Evolutionary conservation across 768 basidiomycete species (phyloP), one percentile per base, ranked within the genome.

Genomic region (Lactarius tabidus): DNA sequence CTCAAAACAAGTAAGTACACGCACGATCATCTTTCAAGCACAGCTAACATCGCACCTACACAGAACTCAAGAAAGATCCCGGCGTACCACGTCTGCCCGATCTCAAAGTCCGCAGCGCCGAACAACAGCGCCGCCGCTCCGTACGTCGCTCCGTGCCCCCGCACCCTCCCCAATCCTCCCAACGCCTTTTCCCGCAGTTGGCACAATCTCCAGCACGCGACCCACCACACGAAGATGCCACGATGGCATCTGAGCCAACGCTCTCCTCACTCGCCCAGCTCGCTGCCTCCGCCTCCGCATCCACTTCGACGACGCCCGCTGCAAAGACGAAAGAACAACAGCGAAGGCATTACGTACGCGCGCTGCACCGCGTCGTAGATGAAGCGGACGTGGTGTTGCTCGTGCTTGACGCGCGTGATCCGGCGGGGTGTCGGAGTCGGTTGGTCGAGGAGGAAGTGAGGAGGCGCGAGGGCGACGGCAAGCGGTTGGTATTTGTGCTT

Each of bases 361-460:
- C 89, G 1, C 76, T 98, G 28, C 87, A 93, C 76, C 94, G 91
- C 77, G 96, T 99, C 53, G 89, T 98, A 65, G 95, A 97, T 68
- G 82, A 95, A 72, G 89, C 90, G 68, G 95, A 98, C 73, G 90
- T 99, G 36, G 77, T 98, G 58, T 81, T 98, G 53, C 88, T 91
- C 39, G 91, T 93, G 0, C 81, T 98, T 18, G 97, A 98, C 77
- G 95, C 95, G 1, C 81, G 96, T 45, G 96, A 98, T 79, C 96
- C 97, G 2, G 90, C 96, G 64, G 95, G 96, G 0, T 95, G 93
- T 48, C 78, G 96, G 69, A 96, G 93, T 76, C 81, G 89, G 59
- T 81, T 96, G 43, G 94, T 98, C 5, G 97, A 99, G 74, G 93
- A 96, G 72, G 95, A 97, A 74, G 94, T 97, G 0, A 80, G 90